A percentile compares a stretch with the other conserved stretches of the same genome.
Conservation (phyloP, 116 monocot genomes). For the Cymodocea nodosa region DNA sequence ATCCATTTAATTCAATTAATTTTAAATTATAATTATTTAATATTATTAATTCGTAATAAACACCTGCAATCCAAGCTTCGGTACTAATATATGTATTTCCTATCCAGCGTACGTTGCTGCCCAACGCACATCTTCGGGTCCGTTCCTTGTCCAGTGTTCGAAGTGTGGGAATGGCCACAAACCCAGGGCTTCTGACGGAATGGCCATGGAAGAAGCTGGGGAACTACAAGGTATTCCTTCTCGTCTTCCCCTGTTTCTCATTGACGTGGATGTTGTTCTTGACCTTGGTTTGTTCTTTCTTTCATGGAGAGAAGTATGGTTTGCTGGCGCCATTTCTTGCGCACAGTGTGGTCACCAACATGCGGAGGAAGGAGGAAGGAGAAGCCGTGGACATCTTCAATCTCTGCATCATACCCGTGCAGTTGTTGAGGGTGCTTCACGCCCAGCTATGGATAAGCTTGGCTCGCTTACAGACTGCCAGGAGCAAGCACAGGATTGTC, state of each 20-base stretch:
- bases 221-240: conserved; percentile 51
- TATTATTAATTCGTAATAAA: no score
- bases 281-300: no score
- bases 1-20: no score
- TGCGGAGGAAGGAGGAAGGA: conserved; percentile 2
- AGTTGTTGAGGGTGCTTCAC: conserved; percentile 41
- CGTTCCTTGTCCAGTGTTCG: not conserved
- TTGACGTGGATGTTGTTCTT: no score
- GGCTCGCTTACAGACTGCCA: conserved; percentile 45
- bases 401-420: conserved; percentile 30
- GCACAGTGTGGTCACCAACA: conserved; percentile 20
- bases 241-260: not conserved
- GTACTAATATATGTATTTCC: no score
- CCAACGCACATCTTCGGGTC: not conserved
- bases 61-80: no score
- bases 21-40: no score
- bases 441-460: conserved; percentile 65
- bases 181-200: conserved; percentile 62
- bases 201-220: conserved; percentile 96
- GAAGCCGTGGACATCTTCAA: conserved; percentile 20
- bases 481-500: conserved; percentile 51
- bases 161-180: conserved; percentile 25
- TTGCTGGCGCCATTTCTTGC: conserved; percentile 52
- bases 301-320: conserved; percentile 26
- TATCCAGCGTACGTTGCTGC: no score